Percentiles rank a stretch among this genome's conserved stretches.
phyloP scores from a whole-genome alignment of 768 basidiomycete species.

The Leucosporidium scottii region DNA sequence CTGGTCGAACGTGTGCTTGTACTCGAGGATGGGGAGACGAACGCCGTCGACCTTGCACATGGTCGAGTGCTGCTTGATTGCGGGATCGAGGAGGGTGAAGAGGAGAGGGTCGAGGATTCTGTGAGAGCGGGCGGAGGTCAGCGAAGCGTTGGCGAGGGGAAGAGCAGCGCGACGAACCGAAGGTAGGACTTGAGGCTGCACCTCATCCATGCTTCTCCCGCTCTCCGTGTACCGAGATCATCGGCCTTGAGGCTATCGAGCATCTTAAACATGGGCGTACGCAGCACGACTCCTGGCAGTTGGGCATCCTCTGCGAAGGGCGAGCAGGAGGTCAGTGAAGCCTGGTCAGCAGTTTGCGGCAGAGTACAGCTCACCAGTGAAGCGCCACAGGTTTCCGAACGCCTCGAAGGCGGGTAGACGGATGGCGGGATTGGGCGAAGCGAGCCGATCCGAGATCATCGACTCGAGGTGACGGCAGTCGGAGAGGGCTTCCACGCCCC shows the following conservation, averaged over 20 bases:
- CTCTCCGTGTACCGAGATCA: slow-evolving; percentile 63
- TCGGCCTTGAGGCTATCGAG: slow-evolving; percentile 72
- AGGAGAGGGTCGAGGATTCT: slow-evolving; percentile 88
- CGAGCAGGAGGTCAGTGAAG: neutral
- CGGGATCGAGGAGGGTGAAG: slow-evolving; percentile 65
- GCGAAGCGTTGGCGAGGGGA: neutral
- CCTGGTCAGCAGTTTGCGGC: no score
- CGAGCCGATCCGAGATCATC: slow-evolving; percentile 66
- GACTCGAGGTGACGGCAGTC: slow-evolving; percentile 63
- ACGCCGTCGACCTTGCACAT: slow-evolving; percentile 55
- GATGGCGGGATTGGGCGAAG: slow-evolving; percentile 49
- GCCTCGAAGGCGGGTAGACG: slow-evolving; percentile 65
- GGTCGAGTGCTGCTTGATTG: slow-evolving; percentile 52
- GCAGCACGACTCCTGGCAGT: slow-evolving; percentile 73
- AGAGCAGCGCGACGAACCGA: slow-evolving; percentile 52
- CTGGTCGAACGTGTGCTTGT: slow-evolving; percentile 72
- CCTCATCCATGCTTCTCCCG: slow-evolving; percentile 96
- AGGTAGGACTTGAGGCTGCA: slow-evolving; percentile 85
- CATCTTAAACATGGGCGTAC: slow-evolving; percentile 77
- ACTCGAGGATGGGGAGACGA: slow-evolving; percentile 60
- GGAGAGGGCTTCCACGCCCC: slow-evolving; percentile 61
- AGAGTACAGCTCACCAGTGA: slow-evolving; percentile 55
- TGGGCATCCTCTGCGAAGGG: slow-evolving; percentile 60
- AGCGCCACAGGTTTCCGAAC: slow-evolving; percentile 86
- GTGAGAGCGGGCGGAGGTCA: slow-evolving; percentile 11